phyloP scores from a whole-genome alignment of 2,329 filamentous ascomycete genomes.

The Fusarium pilosicola region DNA sequence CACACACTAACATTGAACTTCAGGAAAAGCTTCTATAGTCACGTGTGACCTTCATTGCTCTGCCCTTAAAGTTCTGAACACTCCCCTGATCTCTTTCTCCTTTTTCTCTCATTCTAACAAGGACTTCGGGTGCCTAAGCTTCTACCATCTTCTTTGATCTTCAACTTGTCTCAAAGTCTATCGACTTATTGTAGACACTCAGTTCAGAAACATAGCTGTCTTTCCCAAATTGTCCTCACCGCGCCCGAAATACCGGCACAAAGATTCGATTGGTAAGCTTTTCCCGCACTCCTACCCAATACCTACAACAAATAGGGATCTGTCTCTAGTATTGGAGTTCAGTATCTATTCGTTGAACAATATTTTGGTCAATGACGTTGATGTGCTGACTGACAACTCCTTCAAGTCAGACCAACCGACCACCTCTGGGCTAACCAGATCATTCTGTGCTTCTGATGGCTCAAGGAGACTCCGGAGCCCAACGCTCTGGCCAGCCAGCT shows the following conservation, averaged over 20 bases:
- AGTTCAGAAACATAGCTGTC: constrained; percentile 11
- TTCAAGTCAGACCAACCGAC: constrained; percentile 6
- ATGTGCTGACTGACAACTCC: constrained; percentile 7
- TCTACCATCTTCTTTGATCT: not conserved
- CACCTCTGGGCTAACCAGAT: not conserved
- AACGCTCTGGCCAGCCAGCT: constrained; percentile 12
- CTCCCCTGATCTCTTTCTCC: not conserved
- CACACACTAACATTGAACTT: not conserved
- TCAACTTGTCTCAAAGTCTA: not conserved
- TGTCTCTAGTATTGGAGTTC: not conserved
- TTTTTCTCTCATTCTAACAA: not conserved
- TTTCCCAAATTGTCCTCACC: constrained; percentile 6
- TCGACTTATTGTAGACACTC: not conserved
- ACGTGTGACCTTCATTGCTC: not conserved
- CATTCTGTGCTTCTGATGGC: not conserved
- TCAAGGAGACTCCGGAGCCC: not conserved
- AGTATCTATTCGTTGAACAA: not conserved
- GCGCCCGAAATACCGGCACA: not conserved
- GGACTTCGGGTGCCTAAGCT: not conserved
- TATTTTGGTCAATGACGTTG: not conserved
- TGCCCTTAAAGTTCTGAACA: not conserved
- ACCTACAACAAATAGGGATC: not conserved
- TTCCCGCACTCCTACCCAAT: not conserved
- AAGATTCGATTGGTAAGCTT: constrained; percentile 19
- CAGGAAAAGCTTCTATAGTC: not conserved